Conservation (phyloP, 164 flowering plant species). For the Amborella trichopoda region DNA sequence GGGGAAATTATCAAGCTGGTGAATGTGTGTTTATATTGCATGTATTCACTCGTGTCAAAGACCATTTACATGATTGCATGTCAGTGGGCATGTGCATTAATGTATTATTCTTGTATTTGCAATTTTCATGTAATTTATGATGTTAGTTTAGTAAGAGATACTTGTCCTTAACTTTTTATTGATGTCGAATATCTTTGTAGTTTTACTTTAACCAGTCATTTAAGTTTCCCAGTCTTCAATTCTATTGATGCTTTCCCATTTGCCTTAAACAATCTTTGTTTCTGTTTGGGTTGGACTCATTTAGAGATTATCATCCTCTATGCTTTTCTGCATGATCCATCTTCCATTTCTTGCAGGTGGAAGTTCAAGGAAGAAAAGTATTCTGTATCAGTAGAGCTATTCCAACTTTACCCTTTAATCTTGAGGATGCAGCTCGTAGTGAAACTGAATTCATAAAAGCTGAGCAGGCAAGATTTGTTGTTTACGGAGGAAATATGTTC, state of each 20-base stretch:
- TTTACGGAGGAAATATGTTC: too few relatives aligned
- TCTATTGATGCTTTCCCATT: not conserved
- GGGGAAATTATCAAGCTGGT: too few relatives aligned
- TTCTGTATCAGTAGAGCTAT: constrained; percentile 61
- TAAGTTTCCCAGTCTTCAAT: not conserved
- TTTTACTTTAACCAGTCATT: not conserved
- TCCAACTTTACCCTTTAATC: constrained; percentile 58
- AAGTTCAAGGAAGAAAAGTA: constrained; percentile 60
- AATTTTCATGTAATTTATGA: too few relatives aligned
- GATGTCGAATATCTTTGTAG: not conserved
- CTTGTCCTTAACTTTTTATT: not conserved
- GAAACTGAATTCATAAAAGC: constrained; percentile 76
- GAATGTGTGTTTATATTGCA: too few relatives aligned
- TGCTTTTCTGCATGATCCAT: not conserved
- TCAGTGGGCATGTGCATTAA: too few relatives aligned
- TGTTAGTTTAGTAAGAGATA: too few relatives aligned
- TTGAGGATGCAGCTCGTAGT: constrained; percentile 95
- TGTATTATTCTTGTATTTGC: too few relatives aligned
- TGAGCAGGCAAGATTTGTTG: constrained; percentile 47
- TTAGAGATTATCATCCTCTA: not conserved
- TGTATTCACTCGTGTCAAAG: too few relatives aligned
- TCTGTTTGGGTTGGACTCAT: not conserved
- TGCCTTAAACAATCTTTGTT: not conserved
- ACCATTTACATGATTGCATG: too few relatives aligned
- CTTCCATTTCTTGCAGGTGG: constrained; percentile 45